These are phyloP conservation scores for Cordyceps cicadae DNA, from an alignment of 2,329 filamentous ascomycete genomes.

Conservation along the genomic window DNA sequence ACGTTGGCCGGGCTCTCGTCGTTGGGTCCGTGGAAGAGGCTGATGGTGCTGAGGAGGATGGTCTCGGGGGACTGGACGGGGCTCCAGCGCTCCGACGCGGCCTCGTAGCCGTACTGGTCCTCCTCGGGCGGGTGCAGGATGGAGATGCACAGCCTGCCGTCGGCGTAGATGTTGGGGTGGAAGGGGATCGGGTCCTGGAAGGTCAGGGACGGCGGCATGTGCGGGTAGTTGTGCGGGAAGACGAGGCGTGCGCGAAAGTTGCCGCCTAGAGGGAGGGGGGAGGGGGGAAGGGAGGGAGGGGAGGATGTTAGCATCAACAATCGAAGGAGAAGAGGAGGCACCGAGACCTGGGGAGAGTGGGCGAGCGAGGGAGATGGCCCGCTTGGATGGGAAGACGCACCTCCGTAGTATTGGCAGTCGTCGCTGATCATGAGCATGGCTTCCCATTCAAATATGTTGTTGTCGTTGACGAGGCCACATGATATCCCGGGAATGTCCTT, in stretches of 20 bases:
- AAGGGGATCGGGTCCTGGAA: conserved; percentile 79
- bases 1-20: conserved; percentile 94
- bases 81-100: conserved; percentile 81
- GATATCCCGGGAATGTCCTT: conserved; percentile 93
- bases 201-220: conserved; percentile 77
- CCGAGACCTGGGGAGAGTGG: background rate
- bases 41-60: conserved; percentile 85
- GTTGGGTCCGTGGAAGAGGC: conserved; percentile 85
- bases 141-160: conserved; percentile 87
- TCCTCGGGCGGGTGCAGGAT: conserved; percentile 94
- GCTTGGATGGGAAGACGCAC: conserved; percentile 39
- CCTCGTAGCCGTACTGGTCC: conserved; percentile 90
- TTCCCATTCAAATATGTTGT: conserved; percentile 94
- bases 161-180: conserved; percentile 89
- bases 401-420: conserved; percentile 87
- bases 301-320: background rate
- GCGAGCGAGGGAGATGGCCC: background rate
- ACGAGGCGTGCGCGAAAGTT: conserved; percentile 80
- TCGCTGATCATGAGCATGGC: conserved; percentile 98
- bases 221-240: conserved; percentile 82
- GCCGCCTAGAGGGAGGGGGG: conserved; percentile 51
- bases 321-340: too few relatives aligned
- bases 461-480: conserved; percentile 75
- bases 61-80: conserved; percentile 94
- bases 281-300: background rate